phyloP scores from a whole-genome alignment of 495 filamentous ascomycete genomes.

The Neurospora discreta region DNA sequence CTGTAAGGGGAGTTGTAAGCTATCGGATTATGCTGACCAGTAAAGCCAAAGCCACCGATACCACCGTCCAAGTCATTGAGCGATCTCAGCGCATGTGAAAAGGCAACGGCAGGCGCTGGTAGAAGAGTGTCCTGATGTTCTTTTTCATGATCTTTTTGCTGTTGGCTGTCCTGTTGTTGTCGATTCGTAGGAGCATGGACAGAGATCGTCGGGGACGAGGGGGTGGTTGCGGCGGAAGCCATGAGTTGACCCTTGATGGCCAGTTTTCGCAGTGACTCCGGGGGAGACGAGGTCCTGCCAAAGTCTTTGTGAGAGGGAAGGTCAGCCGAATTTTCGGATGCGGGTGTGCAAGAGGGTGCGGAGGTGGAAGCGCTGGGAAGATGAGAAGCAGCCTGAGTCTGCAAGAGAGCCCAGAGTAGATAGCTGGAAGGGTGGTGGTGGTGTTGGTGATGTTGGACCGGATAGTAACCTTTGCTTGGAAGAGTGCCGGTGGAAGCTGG shows the following conservation, averaged over 20 bases:
- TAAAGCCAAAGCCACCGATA: constrained; percentile 6
- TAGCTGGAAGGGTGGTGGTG: neutral
- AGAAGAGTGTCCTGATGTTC: constrained; percentile 11
- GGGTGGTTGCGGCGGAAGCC: constrained; percentile 16
- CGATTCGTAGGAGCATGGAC: constrained; percentile 6
- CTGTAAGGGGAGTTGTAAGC: constrained; percentile 35
- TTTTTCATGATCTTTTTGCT: neutral
- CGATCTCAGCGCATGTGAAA: constrained; percentile 26
- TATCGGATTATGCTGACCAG: constrained; percentile 13
- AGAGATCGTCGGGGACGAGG: constrained; percentile 20
- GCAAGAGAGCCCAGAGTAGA: constrained; percentile 1
- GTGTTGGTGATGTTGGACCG: neutral
- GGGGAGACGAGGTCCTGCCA: constrained; percentile 14
- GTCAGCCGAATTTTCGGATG: constrained; percentile 17
- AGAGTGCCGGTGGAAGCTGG: neutral
- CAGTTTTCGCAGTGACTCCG: constrained; percentile 34
- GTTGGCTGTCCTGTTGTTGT: neutral
- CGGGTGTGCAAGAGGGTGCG: neutral
- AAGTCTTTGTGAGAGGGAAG: constrained; percentile 11
- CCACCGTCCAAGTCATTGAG: constrained; percentile 19
- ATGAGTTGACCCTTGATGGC: constrained; percentile 37
- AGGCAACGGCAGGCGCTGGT: constrained; percentile 14
- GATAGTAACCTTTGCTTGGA: constrained; percentile 9
- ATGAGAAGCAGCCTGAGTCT: neutral
- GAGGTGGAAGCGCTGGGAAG: neutral